These are phyloP conservation scores for Fusarium solani-melongenae DNA, from an alignment of 2,329 filamentous ascomycete genomes.

Conservation along the genomic window DNA sequence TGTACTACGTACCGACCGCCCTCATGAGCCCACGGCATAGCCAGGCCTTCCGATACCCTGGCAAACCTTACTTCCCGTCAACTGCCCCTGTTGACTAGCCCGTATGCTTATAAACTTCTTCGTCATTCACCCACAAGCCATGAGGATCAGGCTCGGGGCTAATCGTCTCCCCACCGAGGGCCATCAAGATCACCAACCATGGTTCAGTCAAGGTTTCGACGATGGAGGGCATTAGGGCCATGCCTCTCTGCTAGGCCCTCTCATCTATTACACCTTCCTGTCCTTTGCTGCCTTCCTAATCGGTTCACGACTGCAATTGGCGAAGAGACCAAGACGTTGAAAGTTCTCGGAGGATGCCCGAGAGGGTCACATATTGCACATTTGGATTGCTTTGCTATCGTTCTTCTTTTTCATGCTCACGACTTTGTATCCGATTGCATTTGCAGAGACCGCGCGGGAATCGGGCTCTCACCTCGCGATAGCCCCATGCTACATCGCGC, in stretches of 20 bases:
- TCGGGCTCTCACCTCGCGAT: neutral
- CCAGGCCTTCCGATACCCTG: slow-evolving; percentile 18
- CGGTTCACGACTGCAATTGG: neutral
- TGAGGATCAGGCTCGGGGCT: slow-evolving; percentile 5
- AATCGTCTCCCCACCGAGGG: slow-evolving; percentile 11
- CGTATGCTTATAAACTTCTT: slow-evolving; percentile 34
- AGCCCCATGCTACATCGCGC: neutral
- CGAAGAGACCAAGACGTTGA: neutral
- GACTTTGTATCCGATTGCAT: neutral
- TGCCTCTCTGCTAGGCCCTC: neutral
- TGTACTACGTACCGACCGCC: neutral
- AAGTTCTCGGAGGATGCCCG: neutral
- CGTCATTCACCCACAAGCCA: slow-evolving; percentile 30
- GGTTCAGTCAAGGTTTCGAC: slow-evolving; percentile 25
- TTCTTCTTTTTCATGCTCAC: neutral
- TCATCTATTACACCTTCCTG: neutral
- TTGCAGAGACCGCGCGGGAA: neutral
- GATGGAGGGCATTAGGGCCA: neutral
- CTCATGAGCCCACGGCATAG: neutral
- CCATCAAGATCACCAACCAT: slow-evolving; percentile 11
- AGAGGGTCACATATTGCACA: neutral
- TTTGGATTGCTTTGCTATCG: neutral
- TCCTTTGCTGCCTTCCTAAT: neutral
- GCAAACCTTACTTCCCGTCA: slow-evolving; percentile 28
- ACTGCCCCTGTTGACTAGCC: slow-evolving; percentile 14